Percentiles rank a stretch among this genome's conserved stretches.
These are phyloP conservation scores for Ophiostoma piceae DNA, from an alignment of 2,329 filamentous ascomycete genomes.

Conservation along the genomic window DNA sequence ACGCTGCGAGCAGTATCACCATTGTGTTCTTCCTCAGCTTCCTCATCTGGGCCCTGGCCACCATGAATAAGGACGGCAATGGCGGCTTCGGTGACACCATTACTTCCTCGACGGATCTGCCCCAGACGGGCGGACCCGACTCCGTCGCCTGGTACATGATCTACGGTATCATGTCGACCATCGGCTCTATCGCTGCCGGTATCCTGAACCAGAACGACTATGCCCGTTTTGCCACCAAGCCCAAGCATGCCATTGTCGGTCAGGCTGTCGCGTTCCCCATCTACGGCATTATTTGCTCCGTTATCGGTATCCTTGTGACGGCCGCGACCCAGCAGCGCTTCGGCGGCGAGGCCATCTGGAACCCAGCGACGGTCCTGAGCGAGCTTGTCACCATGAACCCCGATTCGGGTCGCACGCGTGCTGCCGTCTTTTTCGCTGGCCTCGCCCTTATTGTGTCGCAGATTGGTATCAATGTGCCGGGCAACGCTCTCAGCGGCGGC, in stretches of 20 bases:
- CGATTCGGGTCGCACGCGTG: slow-evolving; percentile 1
- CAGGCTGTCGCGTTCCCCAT: slow-evolving; percentile 13
- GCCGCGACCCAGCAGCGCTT: slow-evolving; percentile 10
- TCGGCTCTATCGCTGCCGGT: slow-evolving; percentile 7
- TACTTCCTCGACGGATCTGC: background rate
- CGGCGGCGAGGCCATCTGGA: slow-evolving; percentile 13
- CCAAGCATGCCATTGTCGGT: background rate
- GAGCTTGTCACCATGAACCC: slow-evolving; percentile 2
- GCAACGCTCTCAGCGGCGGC: slow-evolving; percentile 10
- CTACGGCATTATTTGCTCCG: slow-evolving; percentile 6
- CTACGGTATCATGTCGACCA: slow-evolving; percentile 6
- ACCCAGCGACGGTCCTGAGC: background rate
- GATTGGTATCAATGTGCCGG: slow-evolving; percentile 9
- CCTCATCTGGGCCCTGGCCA: slow-evolving; percentile 8
- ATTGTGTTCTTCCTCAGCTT: slow-evolving; percentile 9
- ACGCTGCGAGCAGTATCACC: slow-evolving; percentile 10
- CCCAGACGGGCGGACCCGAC: background rate
- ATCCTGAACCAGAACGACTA: slow-evolving; percentile 16
- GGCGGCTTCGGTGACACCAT: slow-evolving; percentile 12
- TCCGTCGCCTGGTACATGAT: slow-evolving; percentile 13
- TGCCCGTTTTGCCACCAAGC: slow-evolving; percentile 6
- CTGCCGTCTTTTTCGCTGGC: background rate
- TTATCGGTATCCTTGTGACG: slow-evolving; percentile 8
- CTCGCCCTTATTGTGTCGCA: slow-evolving; percentile 10
- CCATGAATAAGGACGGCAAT: slow-evolving; percentile 10